Percentiles rank a stretch among this genome's conserved stretches.
Evolutionary conservation across 2,329 filamentous ascomycete species (phyloP).

Genomic region (Fusarium staphyleae): DNA sequence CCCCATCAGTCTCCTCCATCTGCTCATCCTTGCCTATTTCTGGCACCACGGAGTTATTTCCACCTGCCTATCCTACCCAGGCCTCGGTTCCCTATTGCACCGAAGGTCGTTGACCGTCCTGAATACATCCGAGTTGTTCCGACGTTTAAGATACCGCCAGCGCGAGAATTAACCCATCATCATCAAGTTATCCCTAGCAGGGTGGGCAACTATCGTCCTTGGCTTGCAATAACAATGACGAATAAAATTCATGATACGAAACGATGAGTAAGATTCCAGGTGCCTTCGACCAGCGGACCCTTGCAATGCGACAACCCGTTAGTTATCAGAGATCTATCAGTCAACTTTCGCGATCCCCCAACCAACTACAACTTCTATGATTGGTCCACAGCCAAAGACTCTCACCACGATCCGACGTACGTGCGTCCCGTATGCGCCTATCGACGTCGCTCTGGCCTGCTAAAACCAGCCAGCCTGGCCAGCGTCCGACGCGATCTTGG

Average conservation of each 20-base stretch:
- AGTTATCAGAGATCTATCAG: constrained; percentile 12
- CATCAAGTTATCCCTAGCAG: constrained; percentile 33
- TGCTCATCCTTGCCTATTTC: constrained; percentile 29
- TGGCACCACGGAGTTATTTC: constrained; percentile 21
- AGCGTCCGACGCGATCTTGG: constrained; percentile 28
- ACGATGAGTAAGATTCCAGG: constrained; percentile 24
- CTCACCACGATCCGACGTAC: constrained; percentile 20
- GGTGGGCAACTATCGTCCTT: constrained; percentile 23
- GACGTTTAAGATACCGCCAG: constrained; percentile 16
- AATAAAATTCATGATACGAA: constrained; percentile 19
- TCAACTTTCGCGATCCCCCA: constrained; percentile 19
- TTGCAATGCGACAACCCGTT: constrained; percentile 6
- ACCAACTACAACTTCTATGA: constrained; percentile 33
- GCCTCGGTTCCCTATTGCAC: constrained; percentile 12
- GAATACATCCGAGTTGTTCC: constrained; percentile 30
- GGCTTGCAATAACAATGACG: constrained; percentile 18
- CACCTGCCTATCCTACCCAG: constrained; percentile 5
- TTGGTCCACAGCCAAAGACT: constrained; percentile 24
- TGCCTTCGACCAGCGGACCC: background rate
- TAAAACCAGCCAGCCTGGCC: too few relatives aligned
- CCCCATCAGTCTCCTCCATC: constrained; percentile 28
- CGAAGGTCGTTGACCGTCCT: background rate
- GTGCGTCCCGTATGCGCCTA: constrained; percentile 28
- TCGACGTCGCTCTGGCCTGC: constrained; percentile 16
- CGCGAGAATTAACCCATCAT: constrained; percentile 25